Base-by-base conservation (phyloP, 495 filamentous ascomycete species). In the Talaromyces proteolyticus region DNA sequence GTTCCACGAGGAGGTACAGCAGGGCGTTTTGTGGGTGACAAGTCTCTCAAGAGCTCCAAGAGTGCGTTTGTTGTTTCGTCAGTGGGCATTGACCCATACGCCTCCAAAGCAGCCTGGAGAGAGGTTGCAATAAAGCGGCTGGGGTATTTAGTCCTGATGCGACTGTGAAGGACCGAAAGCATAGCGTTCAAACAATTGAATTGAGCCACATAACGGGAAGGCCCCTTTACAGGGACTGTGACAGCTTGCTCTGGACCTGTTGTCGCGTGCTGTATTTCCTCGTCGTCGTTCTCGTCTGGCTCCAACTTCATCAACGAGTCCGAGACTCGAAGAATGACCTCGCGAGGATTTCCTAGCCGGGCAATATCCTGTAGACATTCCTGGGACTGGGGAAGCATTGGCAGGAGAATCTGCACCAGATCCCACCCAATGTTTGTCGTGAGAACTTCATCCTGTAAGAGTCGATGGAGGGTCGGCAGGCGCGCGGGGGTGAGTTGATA, bases 361-460 rank as follows among this genome's bases (percentile, higher is more conserved):
- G 94, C 92, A 12, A 88, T 76, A 64, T 84, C 77, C 45, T 88
- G 81, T 1, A 98, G 76, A 63, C 91, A 95, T 57, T 78, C 68
- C 36, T 82, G 77, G 3, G 84, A 88, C 29, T 77, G 82, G 1
- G 86, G 83, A 1, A 96, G 63, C 57, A 84, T 79, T 16, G 87
- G 84, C 17, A 96, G 71, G 2, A 98, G 80, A 42, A 95, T 78
- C 60, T 88, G 85, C 6, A 98, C 86, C 38, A 98, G 67, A 60
- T 98, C 93, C 93, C 93, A 98, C 41, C 93, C 94, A 59, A 98
- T 95, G 53, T 95, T 90, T 42, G 81, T 82, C 1, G 91, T 91
- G 47, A 98, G 76, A 41, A 78, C 79, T 39, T 83, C 80, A 80
- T 94, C 86, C 65, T 94, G 88, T 43, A 96, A 73, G 29, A 95